Percentiles rank a stretch among this genome's conserved stretches.
phyloP scores from a whole-genome alignment of 2,329 filamentous ascomycete species.

The Sphaerulina musiva region DNA sequence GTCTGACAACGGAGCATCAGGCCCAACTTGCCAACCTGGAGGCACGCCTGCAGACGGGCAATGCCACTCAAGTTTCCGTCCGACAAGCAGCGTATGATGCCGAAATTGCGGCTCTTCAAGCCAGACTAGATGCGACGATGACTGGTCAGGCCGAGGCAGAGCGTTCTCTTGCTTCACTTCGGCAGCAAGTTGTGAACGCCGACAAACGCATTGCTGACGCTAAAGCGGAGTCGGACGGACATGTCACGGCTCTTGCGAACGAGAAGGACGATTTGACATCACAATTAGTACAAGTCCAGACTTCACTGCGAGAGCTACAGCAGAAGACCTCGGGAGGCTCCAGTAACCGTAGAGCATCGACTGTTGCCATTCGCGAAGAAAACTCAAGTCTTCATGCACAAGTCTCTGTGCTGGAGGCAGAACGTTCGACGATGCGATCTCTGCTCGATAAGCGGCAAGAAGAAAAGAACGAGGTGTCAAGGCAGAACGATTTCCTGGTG shows the following conservation, averaged over 20 bases:
- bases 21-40: constrained; percentile 13
- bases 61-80: constrained; percentile 4
- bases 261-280: constrained; percentile 20
- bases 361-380: constrained; percentile 13
- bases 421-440: constrained; percentile 20
- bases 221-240: constrained; percentile 12
- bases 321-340: constrained; percentile 8
- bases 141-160: constrained; percentile 26
- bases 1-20: constrained; percentile 13
- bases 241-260: constrained; percentile 14
- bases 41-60: constrained; percentile 14
- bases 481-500: constrained; percentile 27
- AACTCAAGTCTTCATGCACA: constrained; percentile 19
- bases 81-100: constrained; percentile 14
- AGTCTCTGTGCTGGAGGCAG: constrained; percentile 21
- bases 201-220: constrained; percentile 21
- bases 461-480: constrained; percentile 26
- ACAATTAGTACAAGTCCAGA: constrained; percentile 17
- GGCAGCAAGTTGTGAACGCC: constrained; percentile 17
- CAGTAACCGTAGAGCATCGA: constrained; percentile 7
- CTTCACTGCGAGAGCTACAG: constrained; percentile 17
- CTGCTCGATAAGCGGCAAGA: constrained; percentile 22
- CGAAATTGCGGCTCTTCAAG: constrained; percentile 23
- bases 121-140: constrained; percentile 24
- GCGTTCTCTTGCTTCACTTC: constrained; percentile 18